Evolutionary conservation across 148 eudicot species (phyloP), one percentile per base, ranked within the genome.

Genomic region (Cornus florida): DNA sequence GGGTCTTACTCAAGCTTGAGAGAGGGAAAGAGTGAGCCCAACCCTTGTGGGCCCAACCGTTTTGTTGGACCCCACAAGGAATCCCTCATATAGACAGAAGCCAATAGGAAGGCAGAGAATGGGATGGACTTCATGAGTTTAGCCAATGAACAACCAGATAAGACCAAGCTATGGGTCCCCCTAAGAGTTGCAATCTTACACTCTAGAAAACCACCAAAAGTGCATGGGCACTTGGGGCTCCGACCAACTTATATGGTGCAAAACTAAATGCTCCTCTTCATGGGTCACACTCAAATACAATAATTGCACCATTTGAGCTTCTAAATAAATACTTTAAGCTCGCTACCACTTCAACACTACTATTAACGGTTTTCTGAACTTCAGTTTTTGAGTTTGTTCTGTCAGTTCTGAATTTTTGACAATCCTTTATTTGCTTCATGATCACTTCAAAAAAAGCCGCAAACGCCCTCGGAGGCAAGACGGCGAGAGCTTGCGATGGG

Each of bases 401-500:
- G 17, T 35, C 38, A 0, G 38, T 35, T 35, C 4, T 35, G 17
- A 16, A 48, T 46, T 62, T 67, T 9, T 28, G 9, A 73, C 24
- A 24, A 39, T 16, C 39, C 39, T 17, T 7, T 17, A 5, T 31
- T 23, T n/a, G 19, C 28, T 50, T 67, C 71, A 80, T 70, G 77
- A 73, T 50, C 38, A 64, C 70, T 5, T 67, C 32, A 59, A 74
- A 73, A 23, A 83, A 82, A 70, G 71, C 84, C 0, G 86, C 87
- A 20, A 80, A 86, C 64, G 86, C 82, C 4, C 68, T 88, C 19
- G 87, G 88, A 39, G 91, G 91, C 22, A 91, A 85, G 79, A 84
- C 89, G 0, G 89, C 90, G 0, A 73, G 91, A 48, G 90, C 92
- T 14, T 91, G 95, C 68, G 92, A 91, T 24, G 85, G 89, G 81